Percentiles rank a stretch among this genome's conserved stretches.
Conservation (phyloP, 2,329 filamentous ascomycete genomes). For the Verticillium tricorpus region DNA sequence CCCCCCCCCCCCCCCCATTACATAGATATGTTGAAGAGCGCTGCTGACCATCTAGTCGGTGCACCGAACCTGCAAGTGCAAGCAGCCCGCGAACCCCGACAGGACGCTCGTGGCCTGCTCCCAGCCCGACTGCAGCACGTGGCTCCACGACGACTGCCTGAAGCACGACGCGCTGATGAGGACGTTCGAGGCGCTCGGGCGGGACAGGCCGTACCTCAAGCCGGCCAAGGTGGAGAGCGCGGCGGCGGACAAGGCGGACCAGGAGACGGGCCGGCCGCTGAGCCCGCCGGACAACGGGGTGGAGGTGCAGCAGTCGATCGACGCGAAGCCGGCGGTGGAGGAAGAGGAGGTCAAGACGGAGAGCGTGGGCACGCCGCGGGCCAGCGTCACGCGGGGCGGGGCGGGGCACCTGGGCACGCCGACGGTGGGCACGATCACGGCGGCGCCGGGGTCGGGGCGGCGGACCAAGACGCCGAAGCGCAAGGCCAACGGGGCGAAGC, state of each 20-base stretch:
- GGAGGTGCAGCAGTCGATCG: constrained; percentile 47
- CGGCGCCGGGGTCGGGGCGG: constrained; percentile 20
- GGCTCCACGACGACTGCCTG: constrained; percentile 63
- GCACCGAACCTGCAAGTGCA: constrained; percentile 53
- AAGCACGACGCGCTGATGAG: constrained; percentile 47
- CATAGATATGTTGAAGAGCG: no score
- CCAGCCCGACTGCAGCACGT: constrained; percentile 48
- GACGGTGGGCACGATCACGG: constrained; percentile 2
- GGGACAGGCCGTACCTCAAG: constrained; percentile 41
- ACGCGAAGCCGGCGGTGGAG: constrained; percentile 43
- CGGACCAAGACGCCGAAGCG: constrained; percentile 31
- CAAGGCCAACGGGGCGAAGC: constrained; percentile 36
- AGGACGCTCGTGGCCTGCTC: constrained; percentile 55
- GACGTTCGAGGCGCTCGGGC: constrained; percentile 45
- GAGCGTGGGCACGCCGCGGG: constrained; percentile 12
- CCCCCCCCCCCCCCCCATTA: no score
- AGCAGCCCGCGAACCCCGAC: constrained; percentile 57
- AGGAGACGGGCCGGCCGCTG: constrained; percentile 32
- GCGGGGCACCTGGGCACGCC: constrained; percentile 9
- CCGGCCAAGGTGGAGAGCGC: constrained; percentile 19
- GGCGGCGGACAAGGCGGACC: constrained; percentile 3
- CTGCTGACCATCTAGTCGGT: constrained; percentile 36
- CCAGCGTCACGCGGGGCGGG: background rate
- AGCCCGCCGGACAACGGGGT: constrained; percentile 48
- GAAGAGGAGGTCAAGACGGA: constrained; percentile 18